Evolutionary conservation across 1,139 yeast genomes (phyloP), one percentile per base, ranked within the genome.

Genomic region (Pneumocystis sp.): DNA sequence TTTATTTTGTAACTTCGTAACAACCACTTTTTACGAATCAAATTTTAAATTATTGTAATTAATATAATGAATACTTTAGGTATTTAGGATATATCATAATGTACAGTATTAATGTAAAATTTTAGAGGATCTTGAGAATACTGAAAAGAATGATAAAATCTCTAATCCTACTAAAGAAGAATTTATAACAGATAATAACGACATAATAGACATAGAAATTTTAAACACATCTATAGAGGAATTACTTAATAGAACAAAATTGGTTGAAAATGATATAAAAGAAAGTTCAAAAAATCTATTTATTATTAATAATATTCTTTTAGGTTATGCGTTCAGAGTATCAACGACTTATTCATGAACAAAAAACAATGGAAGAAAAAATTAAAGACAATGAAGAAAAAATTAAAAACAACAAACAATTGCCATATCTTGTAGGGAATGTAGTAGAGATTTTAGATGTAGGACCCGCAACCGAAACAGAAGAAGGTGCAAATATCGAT

Each of bases 351-450:
- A 83, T 88, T 65, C 97, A 93, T 76, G 98, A 95, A 74, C 89
- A 89, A 78, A 84, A 89, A 66, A 89, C 90, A 65, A 93, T 91
- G 97, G 78, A 85, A 68, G 97, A 90, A 71, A 86, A 95, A 75
- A 90, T 95, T 76, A 90, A 91, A 75, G 98, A 93, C 74, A 95
- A 95, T 78, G 91, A 87, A 75, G 97, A 91, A 72, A 95, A 95
- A 79, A 93, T 95, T 76, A 90, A 89, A 74, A 91, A 93, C 75
- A 95, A 95, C 76, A 89, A 87, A 77, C 97, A 90, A 76, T 81
- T 95, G 73, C 99, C 99, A 15, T 95, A 93, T 73, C 80, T 95
- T 69, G 98, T 95, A 63, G 97, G 97, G n/a, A 95, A 93, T 73
- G 95, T 95, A 65, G 97, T 95, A 35, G 99, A 95, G 76, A 79